phyloP scores from a whole-genome alignment of 2,329 filamentous ascomycete genomes.

The Cordyceps militaris region DNA sequence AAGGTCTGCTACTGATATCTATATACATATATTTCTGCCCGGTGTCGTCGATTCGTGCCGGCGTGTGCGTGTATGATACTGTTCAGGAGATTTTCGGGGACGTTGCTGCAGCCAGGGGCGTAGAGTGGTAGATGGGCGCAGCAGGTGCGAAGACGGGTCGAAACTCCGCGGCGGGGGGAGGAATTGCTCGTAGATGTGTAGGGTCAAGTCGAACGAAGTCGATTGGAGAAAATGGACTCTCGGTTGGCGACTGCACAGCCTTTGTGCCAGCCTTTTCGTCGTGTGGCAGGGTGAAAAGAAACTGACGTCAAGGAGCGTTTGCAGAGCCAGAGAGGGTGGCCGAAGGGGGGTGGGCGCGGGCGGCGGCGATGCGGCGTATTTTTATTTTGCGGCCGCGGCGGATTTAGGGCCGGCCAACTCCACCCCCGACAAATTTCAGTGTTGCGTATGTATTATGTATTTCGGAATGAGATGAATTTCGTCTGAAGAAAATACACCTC shows the following conservation, averaged over 20 bases:
- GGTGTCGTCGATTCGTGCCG: not conserved
- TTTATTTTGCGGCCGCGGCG: not conserved
- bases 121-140: too few relatives aligned
- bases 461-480: too few relatives aligned
- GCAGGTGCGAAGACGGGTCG: too few relatives aligned
- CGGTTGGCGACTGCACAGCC: not conserved
- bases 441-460: too few relatives aligned
- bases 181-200: not conserved
- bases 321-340: not conserved
- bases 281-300: not conserved
- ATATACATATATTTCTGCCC: not conserved
- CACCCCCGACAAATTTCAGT: not conserved
- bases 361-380: not conserved
- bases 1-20: not conserved
- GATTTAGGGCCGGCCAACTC: not conserved
- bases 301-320: constrained; percentile 1
- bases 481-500: not conserved
- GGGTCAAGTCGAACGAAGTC: not conserved
- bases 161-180: not conserved
- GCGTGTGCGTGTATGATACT: too few relatives aligned
- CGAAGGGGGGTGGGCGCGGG: not conserved
- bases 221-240: not conserved
- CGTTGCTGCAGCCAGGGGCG: too few relatives aligned
- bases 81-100: too few relatives aligned
- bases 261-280: not conserved